phyloP scores from a whole-genome alignment of 306 rosid genomes.

The Fagus crenata region DNA sequence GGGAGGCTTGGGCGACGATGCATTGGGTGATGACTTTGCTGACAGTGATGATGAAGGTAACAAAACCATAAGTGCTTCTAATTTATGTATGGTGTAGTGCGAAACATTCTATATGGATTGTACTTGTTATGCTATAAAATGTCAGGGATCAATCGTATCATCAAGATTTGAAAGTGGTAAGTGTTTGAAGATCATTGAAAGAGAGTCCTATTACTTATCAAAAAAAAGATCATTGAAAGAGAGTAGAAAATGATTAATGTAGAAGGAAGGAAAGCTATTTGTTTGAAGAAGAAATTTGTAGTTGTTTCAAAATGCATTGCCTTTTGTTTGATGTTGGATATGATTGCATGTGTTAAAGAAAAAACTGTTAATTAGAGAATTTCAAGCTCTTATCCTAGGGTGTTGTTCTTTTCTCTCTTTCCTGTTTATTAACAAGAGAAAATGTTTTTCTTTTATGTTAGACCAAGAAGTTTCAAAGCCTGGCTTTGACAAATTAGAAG shows the following conservation, averaged over 20 bases:
- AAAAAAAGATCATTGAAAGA: too few relatives aligned
- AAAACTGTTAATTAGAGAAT: not conserved
- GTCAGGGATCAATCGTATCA: not conserved
- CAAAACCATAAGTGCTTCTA: slow-evolving; percentile 5
- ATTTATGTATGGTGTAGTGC: slow-evolving; percentile 3
- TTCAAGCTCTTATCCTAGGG: not conserved
- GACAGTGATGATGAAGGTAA: slow-evolving; percentile 79
- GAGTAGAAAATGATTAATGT: too few relatives aligned
- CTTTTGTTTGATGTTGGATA: not conserved
- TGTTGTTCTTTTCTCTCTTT: not conserved
- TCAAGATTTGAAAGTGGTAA: not conserved
- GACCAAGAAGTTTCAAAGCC: slow-evolving; percentile 67
- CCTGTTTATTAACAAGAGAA: slow-evolving; percentile 14
- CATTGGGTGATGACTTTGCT: slow-evolving; percentile 59
- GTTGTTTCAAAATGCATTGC: not conserved
- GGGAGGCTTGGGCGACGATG: slow-evolving; percentile 31
- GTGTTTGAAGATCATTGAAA: not conserved
- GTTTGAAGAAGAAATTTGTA: not conserved
- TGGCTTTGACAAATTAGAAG: slow-evolving; percentile 24
- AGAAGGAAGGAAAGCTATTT: not conserved
- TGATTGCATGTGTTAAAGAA: not conserved
- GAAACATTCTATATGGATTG: not conserved
- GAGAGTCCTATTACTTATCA: too few relatives aligned
- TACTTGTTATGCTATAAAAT: not conserved
- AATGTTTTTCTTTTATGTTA: slow-evolving; percentile 17